A percentile compares a stretch with the other conserved stretches of the same genome.
These are phyloP conservation scores for Wakefieldia striispora DNA, from an alignment of 768 basidiomycete species.

Conservation along the genomic window DNA sequence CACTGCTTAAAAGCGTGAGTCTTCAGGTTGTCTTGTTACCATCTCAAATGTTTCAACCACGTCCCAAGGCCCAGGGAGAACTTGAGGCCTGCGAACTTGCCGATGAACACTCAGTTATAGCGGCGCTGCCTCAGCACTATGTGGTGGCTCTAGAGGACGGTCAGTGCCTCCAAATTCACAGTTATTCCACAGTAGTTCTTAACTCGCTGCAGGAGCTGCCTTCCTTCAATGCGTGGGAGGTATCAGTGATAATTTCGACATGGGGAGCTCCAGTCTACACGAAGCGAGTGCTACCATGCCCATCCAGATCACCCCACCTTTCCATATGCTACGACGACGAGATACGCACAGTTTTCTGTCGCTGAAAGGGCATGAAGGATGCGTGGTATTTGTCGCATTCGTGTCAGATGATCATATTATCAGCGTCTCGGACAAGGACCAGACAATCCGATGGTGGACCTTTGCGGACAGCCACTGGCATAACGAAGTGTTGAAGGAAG, in stretches of 20 bases:
- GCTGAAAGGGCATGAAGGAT: constrained; percentile 8
- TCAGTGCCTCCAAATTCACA: not conserved
- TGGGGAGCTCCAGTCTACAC: too few species aligned
- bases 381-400: constrained; percentile 16
- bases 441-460: constrained; percentile 11
- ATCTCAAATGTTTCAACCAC: too few species aligned
- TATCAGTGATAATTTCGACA: too few species aligned
- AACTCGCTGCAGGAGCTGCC: not conserved
- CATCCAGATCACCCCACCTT: too few species aligned
- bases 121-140: not conserved
- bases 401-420: constrained; percentile 13
- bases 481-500: constrained; percentile 4
- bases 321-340: too few species aligned
- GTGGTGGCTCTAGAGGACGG: not conserved
- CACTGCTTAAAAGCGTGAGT: too few species aligned
- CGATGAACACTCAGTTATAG: too few species aligned
- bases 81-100: too few species aligned
- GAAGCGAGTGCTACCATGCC: too few species aligned
- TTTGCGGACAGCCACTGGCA: not conserved
- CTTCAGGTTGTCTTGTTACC: too few species aligned
- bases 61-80: too few species aligned
- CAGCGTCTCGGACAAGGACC: constrained; percentile 19
- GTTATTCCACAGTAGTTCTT: not conserved
- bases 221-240: not conserved
- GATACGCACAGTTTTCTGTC: too few species aligned